These are phyloP conservation scores for Naegleria fowleri DNA, from an alignment of 208 protist genomes.

Conservation along the genomic window DNA sequence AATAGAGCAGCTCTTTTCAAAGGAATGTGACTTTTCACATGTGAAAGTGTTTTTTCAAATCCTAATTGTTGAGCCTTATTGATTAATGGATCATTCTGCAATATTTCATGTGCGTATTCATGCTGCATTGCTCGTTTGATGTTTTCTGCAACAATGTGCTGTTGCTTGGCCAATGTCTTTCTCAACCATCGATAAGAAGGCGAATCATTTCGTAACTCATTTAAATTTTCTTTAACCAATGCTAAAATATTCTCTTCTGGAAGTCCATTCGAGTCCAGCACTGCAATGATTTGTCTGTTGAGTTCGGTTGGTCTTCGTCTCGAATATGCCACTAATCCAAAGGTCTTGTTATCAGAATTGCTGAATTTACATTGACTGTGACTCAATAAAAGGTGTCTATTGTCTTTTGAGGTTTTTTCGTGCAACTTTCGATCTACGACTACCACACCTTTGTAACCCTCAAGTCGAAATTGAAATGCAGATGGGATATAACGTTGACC, in stretches of 20 bases:
- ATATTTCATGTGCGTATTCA: background rate
- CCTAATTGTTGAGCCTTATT: background rate
- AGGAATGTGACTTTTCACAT: background rate
- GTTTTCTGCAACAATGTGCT: no score
- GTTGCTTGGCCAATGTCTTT: background rate
- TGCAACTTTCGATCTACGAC: background rate
- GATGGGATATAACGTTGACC: background rate
- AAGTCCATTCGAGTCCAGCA: background rate
- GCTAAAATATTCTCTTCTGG: background rate
- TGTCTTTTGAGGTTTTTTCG: background rate
- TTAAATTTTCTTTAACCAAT: background rate
- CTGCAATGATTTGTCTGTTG: background rate
- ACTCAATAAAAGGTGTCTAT: background rate
- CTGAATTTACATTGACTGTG: background rate
- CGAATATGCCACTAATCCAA: background rate
- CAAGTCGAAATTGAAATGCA: background rate
- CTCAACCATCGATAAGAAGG: background rate
- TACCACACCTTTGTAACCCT: background rate
- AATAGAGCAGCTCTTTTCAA: background rate
- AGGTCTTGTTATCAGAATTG: background rate
- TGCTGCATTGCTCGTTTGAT: background rate
- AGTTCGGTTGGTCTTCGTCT: background rate
- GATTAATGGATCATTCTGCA: background rate
- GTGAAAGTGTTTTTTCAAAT: background rate
- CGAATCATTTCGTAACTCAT: background rate